Evolutionary conservation across 768 basidiomycete species (phyloP).

Genomic region (Lactifluus rugatus): DNA sequence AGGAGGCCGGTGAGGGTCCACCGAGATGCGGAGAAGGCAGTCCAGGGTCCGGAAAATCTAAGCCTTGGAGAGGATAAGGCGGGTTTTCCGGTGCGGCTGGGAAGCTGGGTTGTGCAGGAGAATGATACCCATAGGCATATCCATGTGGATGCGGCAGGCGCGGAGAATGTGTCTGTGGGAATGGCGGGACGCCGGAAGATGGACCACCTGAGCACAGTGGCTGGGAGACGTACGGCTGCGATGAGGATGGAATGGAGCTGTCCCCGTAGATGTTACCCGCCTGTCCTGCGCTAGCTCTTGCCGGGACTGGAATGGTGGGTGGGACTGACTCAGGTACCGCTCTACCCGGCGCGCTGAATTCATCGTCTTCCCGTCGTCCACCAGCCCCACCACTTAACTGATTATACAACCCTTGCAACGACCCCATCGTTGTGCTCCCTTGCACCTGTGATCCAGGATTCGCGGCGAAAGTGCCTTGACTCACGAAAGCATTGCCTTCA

Average conservation of each 20-base stretch:
- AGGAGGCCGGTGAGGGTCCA: not conserved
- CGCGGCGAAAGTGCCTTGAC: conserved; percentile 41
- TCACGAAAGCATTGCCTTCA: conserved; percentile 38
- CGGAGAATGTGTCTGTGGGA: not conserved
- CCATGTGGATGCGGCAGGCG: not conserved
- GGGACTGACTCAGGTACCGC: not conserved
- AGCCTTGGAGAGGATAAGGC: not conserved
- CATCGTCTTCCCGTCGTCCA: conserved; percentile 7
- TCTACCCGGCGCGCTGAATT: not conserved
- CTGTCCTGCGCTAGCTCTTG: not conserved
- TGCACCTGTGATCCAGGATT: conserved; percentile 42
- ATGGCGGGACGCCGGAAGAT: not conserved
- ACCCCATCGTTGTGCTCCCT: conserved; percentile 35
- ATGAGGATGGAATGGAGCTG: not conserved
- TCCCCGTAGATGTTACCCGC: conserved; percentile 3
- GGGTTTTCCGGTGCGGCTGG: not conserved
- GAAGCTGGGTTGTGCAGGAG: not conserved
- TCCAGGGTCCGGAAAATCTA: not conserved
- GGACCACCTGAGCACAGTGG: conserved; percentile 3
- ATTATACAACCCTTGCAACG: conserved; percentile 29
- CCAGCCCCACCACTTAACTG: conserved; percentile 27
- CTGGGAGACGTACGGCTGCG: not conserved
- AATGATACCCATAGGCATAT: not conserved
- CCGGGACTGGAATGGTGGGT: not conserved
- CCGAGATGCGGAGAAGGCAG: not conserved